Conservation (phyloP, 1,284 basidiomycete species). For the Papiliotrema flavescens region DNA sequence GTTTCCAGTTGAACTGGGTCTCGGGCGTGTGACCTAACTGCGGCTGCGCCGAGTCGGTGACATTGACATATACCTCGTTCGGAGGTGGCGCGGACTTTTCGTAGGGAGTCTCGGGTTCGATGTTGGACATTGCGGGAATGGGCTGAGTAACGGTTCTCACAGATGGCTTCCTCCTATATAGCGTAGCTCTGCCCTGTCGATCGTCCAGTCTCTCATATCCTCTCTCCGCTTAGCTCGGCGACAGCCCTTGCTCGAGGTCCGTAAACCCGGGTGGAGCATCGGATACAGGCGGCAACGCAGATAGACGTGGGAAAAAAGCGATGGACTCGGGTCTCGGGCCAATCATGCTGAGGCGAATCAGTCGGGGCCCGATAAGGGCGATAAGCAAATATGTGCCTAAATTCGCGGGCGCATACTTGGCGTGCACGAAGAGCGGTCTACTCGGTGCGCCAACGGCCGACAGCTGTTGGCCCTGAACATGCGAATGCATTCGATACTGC, state of each 20-base stretch:
- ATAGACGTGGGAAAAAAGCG: no score
- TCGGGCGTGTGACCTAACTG: constrained; percentile 14
- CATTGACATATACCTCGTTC: neutral
- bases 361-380: neutral
- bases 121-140: neutral
- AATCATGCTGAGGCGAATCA: neutral
- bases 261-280: no score
- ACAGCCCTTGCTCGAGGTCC: no score
- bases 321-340: neutral
- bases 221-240: neutral
- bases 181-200: neutral
- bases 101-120: neutral
- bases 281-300: no score
- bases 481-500: neutral
- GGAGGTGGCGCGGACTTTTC: neutral
- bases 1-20: constrained; percentile 4
- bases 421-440: no score
- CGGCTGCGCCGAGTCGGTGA: constrained; percentile 4
- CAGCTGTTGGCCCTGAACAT: neutral
- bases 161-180: neutral
- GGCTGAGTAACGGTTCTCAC: neutral
- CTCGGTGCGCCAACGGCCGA: no score
- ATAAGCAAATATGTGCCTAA: no score
- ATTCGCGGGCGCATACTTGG: no score
- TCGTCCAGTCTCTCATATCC: neutral